Conservation (phyloP, 768 basidiomycete genomes). For the Mycena albidolilacea region DNA sequence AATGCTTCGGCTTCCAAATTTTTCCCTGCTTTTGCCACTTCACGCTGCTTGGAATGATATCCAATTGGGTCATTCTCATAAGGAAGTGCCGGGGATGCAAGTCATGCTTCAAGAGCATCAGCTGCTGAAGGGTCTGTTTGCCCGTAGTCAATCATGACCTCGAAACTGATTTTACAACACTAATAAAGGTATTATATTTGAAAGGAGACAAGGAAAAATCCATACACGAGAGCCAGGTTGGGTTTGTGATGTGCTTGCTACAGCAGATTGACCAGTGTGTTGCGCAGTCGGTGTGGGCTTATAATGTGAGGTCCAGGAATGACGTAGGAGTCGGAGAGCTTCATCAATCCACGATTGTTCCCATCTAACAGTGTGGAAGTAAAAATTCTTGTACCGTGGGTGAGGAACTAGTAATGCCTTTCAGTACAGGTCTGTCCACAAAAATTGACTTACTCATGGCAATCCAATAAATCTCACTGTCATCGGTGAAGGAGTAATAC, state of each 20-base stretch:
- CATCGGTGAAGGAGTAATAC: conserved; percentile 23
- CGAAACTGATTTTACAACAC: conserved; percentile 3
- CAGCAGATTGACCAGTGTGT: conserved; percentile 2
- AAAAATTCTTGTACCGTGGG: conserved; percentile 16
- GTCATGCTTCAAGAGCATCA: conserved; percentile 15
- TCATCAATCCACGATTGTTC: conserved; percentile 22
- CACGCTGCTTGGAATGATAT: too few relatives aligned
- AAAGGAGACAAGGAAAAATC: conserved; percentile 22
- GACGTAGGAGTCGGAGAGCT: conserved; percentile 22
- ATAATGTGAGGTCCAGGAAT: conserved; percentile 16
- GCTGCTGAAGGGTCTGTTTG: conserved; percentile 1
- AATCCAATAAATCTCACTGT: conserved; percentile 22
- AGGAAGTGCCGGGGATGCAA: neutral
- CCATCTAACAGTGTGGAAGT: conserved; percentile 21
- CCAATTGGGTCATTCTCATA: too few relatives aligned
- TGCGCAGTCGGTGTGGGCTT: neutral
- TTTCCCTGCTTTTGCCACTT: too few relatives aligned
- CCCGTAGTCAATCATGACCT: conserved; percentile 6
- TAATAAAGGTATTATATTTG: conserved; percentile 14
- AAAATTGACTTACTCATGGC: conserved; percentile 19
- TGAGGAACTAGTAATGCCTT: neutral
- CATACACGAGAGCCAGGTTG: conserved; percentile 28
- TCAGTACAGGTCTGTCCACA: neutral
- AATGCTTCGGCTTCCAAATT: too few relatives aligned
- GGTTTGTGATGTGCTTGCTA: conserved; percentile 18